Evolutionary conservation across 2,329 filamentous ascomycete species (phyloP).

Genomic region (Dothistroma septosporum): DNA sequence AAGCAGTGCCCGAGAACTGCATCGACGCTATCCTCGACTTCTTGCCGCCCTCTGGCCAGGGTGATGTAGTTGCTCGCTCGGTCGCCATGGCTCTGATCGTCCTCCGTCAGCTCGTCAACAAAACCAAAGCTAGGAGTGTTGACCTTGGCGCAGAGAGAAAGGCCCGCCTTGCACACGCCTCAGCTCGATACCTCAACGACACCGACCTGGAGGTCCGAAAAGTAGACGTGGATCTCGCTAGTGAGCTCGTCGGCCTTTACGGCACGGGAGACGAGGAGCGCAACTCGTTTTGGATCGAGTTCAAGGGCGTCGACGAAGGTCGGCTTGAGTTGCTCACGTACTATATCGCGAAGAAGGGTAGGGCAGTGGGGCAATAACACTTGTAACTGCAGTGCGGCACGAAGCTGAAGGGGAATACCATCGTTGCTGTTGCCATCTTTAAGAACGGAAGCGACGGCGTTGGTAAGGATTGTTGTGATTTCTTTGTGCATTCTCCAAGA

Average conservation of each 20-base stretch:
- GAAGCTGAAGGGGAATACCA: neutral
- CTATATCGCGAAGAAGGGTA: conserved; percentile 66
- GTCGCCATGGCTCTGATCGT: conserved; percentile 59
- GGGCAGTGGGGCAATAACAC: conserved; percentile 9
- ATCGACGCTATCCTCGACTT: conserved; percentile 38
- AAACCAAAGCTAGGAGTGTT: conserved; percentile 14
- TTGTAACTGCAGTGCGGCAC: neutral
- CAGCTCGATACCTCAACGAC: conserved; percentile 27
- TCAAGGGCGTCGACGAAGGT: conserved; percentile 61
- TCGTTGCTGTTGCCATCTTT: too few relatives aligned
- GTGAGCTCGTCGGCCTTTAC: conserved; percentile 57
- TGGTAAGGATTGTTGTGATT: neutral
- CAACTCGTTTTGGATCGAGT: conserved; percentile 60
- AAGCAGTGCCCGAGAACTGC: conserved; percentile 55
- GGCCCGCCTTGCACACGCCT: conserved; percentile 24
- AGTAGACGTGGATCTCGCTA: conserved; percentile 75
- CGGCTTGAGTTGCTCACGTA: conserved; percentile 75
- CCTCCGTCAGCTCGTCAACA: conserved; percentile 57
- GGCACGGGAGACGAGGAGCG: conserved; percentile 31
- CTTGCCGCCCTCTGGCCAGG: conserved; percentile 30
- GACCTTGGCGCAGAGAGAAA: conserved; percentile 23
- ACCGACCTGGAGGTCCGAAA: conserved; percentile 45
- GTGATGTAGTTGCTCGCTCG: conserved; percentile 43
- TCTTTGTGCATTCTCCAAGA: neutral
- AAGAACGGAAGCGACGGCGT: neutral